Conservation (phyloP, 768 basidiomycete genomes). For the Rhodotorula diobovata region DNA sequence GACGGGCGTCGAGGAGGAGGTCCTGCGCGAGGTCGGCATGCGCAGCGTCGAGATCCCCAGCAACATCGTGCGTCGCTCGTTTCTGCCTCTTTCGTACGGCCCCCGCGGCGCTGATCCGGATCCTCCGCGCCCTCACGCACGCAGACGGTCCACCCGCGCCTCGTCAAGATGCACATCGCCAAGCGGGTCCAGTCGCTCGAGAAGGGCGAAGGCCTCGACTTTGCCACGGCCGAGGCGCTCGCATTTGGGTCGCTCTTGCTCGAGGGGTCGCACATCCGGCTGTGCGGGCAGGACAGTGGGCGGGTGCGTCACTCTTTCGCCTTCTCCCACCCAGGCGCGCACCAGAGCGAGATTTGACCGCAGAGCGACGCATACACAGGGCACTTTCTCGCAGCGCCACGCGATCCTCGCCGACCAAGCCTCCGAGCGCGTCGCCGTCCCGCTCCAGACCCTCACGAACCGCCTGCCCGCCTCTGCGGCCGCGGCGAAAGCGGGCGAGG, state of each 20-base stretch:
- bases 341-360: not conserved
- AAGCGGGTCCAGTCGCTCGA: slow-evolving; percentile 33
- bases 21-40: slow-evolving; percentile 59
- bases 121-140: not conserved
- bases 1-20: slow-evolving; percentile 61
- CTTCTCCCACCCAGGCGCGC: slow-evolving; percentile 36
- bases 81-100: not conserved
- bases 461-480: slow-evolving; percentile 21
- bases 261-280: slow-evolving; percentile 75
- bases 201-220: slow-evolving; percentile 67
- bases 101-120: too few relatives aligned
- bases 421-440: slow-evolving; percentile 72
- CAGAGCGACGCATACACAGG: not conserved
- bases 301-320: slow-evolving; percentile 65
- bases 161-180: slow-evolving; percentile 32
- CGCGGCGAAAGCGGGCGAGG: not conserved
- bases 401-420: slow-evolving; percentile 88
- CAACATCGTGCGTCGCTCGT: slow-evolving; percentile 58
- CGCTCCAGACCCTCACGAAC: slow-evolving; percentile 61
- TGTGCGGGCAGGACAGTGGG: slow-evolving; percentile 90
- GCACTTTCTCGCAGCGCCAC: slow-evolving; percentile 54
- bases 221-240: slow-evolving; percentile 84
- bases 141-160: slow-evolving; percentile 35
- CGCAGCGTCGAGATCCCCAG: slow-evolving; percentile 63
- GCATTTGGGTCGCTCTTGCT: slow-evolving; percentile 82